These are phyloP conservation scores for Daedalea quercina DNA, from an alignment of 768 basidiomycete genomes.

Conservation along the genomic window DNA sequence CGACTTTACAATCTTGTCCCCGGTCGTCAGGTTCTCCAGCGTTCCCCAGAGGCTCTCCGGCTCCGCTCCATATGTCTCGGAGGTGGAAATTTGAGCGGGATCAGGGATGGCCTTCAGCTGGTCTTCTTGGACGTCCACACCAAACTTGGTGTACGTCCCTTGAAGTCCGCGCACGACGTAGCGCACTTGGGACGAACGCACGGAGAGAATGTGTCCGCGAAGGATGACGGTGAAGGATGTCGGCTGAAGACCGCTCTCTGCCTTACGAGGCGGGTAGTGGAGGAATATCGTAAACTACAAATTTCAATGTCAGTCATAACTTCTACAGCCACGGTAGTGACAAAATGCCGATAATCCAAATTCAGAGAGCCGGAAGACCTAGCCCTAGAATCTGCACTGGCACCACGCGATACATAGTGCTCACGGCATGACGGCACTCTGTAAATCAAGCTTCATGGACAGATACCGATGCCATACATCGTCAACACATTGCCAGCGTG, in stretches of 20 bases:
- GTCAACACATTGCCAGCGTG: no score
- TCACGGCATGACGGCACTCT: no score
- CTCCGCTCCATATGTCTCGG: conserved; percentile 49
- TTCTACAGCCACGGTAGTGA: no score
- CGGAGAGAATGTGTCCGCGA: conserved; percentile 64
- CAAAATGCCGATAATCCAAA: no score
- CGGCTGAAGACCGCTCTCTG: conserved; percentile 15
- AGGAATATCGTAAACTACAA: conserved; percentile 15
- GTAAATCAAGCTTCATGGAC: no score
- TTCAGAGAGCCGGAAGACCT: no score
- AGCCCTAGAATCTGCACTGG: no score
- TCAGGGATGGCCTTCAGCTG: conserved; percentile 54
- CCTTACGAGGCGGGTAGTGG: conserved; percentile 13
- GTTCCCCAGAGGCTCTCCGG: conserved; percentile 57
- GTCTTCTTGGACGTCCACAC: conserved; percentile 75
- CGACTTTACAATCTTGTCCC: conserved; percentile 31
- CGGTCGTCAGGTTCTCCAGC: conserved; percentile 46
- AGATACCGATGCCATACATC: no score
- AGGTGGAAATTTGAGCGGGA: conserved; percentile 37
- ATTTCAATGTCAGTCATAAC: conserved; percentile 18
- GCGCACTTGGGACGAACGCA: conserved; percentile 57
- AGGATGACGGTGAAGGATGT: conserved; percentile 63
- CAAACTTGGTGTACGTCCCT: conserved; percentile 70
- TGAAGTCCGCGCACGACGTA: conserved; percentile 66
- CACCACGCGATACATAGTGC: no score